A percentile compares a stretch with the other conserved stretches of the same genome.
Conservation (phyloP, 208 protist species). For the Borovskyia barvae region DNA sequence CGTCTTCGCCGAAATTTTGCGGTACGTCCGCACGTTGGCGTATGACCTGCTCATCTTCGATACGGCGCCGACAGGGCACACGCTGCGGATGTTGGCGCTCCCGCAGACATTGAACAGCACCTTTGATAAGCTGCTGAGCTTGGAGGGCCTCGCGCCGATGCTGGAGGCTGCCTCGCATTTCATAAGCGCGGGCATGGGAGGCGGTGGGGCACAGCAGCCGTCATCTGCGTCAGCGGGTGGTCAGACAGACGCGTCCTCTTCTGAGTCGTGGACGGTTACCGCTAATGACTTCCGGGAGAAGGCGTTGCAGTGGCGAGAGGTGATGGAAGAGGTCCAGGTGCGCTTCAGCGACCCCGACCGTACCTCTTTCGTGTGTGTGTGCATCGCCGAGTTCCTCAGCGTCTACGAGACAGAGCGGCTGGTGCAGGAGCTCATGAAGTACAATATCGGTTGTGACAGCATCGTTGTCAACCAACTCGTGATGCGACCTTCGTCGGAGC, state of each 20-base stretch:
- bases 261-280: conserved; percentile 1
- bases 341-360: conserved; percentile 67
- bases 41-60: conserved; percentile 98
- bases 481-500: conserved; percentile 46
- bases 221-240: background rate
- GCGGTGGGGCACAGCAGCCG: background rate
- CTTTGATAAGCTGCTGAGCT: conserved; percentile 41
- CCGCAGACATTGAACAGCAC: conserved; percentile 64
- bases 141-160: conserved; percentile 49
- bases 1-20: conserved; percentile 96
- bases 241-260: background rate
- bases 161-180: conserved; percentile 38
- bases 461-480: conserved; percentile 97
- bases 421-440: conserved; percentile 96
- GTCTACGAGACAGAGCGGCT: conserved; percentile 99
- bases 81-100: conserved; percentile 94
- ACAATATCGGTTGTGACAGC: conserved; percentile 95
- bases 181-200: conserved; percentile 1
- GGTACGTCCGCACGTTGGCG: conserved; percentile 84
- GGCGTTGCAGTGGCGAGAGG: conserved; percentile 34
- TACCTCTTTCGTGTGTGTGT: conserved; percentile 98
- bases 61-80: conserved; percentile 99
- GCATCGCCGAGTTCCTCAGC: conserved; percentile 98
- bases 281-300: conserved; percentile 17
- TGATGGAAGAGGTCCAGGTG: conserved; percentile 49